phyloP scores from a whole-genome alignment of 176 grass and related monocot species.

The Oryza australiensis region DNA sequence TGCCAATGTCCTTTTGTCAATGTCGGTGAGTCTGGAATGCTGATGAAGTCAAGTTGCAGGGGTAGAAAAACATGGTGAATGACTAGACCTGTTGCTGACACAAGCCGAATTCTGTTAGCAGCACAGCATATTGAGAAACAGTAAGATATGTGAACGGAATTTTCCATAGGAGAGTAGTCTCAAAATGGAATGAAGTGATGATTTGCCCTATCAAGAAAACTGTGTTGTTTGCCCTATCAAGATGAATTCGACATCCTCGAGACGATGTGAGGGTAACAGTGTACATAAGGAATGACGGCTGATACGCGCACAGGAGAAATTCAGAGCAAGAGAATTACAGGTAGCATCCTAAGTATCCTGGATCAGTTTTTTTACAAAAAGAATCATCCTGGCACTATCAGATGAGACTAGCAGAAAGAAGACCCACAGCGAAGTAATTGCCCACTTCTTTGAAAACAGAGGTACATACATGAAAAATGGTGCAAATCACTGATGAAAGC shows the following conservation, averaged over 20 bases:
- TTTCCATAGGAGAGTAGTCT: not conserved
- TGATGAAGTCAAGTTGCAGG: not conserved
- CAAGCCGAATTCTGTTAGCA: not conserved
- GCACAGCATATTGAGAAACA: not conserved
- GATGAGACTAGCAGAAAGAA: slow-evolving; percentile 23
- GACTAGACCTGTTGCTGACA: not conserved
- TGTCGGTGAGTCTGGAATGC: not conserved
- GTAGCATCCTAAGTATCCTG: slow-evolving; percentile 35
- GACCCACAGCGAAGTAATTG: not conserved
- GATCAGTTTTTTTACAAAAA: slow-evolving; percentile 36
- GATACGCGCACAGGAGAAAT: slow-evolving; percentile 4
- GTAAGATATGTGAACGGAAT: not conserved
- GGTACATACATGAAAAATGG: not conserved
- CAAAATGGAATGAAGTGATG: not conserved
- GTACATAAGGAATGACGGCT: not conserved
- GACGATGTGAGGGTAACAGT: not conserved
- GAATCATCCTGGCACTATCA: slow-evolving; percentile 15
- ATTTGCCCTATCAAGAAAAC: not conserved
- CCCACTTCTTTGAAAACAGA: slow-evolving; percentile 19
- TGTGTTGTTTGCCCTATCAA: not conserved
- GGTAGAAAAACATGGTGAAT: not conserved
- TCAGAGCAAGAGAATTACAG: not conserved
- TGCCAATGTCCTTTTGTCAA: not conserved
- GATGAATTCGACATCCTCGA: not conserved
- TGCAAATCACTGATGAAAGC: not conserved